Conservation (phyloP, 2,329 filamentous ascomycete genomes). For the Pseudogymnoascus sp. region DNA sequence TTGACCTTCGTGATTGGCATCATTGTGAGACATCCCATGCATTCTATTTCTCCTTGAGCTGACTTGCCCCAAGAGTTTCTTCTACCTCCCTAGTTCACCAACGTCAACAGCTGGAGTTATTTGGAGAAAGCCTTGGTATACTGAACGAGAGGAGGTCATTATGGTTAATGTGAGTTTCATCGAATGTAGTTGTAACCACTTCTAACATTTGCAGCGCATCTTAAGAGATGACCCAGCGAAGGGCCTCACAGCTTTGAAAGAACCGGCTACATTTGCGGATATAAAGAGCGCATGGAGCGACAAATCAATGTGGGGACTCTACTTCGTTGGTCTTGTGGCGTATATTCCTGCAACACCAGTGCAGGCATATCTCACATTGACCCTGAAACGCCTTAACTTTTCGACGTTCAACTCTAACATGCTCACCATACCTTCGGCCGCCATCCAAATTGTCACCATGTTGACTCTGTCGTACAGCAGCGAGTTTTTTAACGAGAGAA, state of each 20-base stretch:
- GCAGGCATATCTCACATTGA: constrained; percentile 45
- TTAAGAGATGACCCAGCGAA: constrained; percentile 48
- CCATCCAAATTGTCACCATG: constrained; percentile 50
- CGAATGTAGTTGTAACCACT: neutral
- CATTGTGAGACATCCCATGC: constrained; percentile 25
- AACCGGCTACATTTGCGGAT: constrained; percentile 36
- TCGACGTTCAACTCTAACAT: constrained; percentile 53
- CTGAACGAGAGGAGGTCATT: constrained; percentile 59
- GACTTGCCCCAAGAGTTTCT: constrained; percentile 32
- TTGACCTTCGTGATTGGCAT: constrained; percentile 43
- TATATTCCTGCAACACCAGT: constrained; percentile 43
- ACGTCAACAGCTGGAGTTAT: constrained; percentile 56
- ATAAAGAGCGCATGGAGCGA: constrained; percentile 40
- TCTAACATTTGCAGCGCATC: constrained; percentile 29
- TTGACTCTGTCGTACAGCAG: constrained; percentile 46
- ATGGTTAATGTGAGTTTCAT: constrained; percentile 47
- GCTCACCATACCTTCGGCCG: constrained; percentile 52
- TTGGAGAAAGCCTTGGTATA: constrained; percentile 58
- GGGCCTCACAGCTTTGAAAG: constrained; percentile 39
- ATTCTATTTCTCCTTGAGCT: neutral
- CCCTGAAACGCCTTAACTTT: constrained; percentile 49
- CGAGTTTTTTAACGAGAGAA: constrained; percentile 47
- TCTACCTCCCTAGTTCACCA: constrained; percentile 57
- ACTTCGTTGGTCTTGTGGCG: constrained; percentile 40
- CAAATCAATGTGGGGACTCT: constrained; percentile 42